Conservation (phyloP, 345 rosid genomes). For the Microcos paniculata region DNA sequence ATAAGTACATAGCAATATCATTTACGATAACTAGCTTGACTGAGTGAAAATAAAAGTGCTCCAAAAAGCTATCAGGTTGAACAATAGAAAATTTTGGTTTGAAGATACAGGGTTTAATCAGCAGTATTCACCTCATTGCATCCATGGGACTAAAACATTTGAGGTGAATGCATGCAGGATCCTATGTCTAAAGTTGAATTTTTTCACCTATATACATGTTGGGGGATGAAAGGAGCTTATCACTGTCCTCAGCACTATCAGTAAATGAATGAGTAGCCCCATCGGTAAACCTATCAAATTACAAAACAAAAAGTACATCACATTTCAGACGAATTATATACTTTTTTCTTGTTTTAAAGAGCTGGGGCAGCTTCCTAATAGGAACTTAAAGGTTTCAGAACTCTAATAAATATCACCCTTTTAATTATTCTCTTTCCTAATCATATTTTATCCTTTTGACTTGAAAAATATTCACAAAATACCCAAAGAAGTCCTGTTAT, state of each 20-base stretch:
- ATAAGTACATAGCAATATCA: background rate
- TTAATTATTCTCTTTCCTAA: background rate
- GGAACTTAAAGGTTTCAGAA: background rate
- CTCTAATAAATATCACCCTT: background rate
- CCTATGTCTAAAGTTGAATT: background rate
- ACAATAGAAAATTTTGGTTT: background rate
- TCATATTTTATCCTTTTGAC: too few relatives aligned
- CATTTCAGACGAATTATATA: background rate
- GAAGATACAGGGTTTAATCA: background rate
- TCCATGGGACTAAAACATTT: background rate
- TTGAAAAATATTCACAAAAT: too few relatives aligned
- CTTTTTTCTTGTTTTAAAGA: background rate
- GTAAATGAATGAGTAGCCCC: constrained; percentile 97
- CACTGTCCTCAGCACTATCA: constrained; percentile 66
- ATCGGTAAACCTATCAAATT: constrained; percentile 58
- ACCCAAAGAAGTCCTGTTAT: background rate
- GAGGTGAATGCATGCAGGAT: background rate
- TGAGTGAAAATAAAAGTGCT: background rate
- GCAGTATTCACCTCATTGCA: background rate
- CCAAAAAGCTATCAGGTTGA: background rate
- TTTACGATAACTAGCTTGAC: background rate
- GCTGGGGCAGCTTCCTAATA: background rate
- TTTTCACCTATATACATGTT: constrained; percentile 75
- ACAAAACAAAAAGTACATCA: background rate
- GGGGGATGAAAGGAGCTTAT: constrained; percentile 71